These are phyloP conservation scores for Yarrowia sp. DNA, from an alignment of 805 yeast species.

Conservation along the genomic window DNA sequence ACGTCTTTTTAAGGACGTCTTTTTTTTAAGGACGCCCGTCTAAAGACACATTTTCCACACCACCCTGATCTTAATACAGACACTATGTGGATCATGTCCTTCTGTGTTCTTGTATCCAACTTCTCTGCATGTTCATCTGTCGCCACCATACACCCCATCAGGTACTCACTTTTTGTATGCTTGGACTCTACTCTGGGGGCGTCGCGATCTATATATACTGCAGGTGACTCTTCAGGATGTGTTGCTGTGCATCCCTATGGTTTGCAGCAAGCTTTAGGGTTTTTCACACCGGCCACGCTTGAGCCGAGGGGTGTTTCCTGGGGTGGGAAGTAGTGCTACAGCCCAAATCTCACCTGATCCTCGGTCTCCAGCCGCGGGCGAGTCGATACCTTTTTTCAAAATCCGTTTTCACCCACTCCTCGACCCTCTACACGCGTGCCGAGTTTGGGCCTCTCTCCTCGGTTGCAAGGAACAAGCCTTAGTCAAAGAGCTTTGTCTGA, in stretches of 20 bases:
- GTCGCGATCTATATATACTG: conserved; percentile 20
- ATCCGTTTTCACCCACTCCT: background rate
- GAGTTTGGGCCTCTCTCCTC: background rate
- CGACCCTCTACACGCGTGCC: background rate
- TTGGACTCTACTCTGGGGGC: background rate
- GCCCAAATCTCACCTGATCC: background rate
- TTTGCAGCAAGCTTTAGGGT: conserved; percentile 24
- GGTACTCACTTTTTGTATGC: conserved; percentile 16
- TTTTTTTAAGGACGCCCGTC: no score
- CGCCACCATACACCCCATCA: background rate
- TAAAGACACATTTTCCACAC: no score
- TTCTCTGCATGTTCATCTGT: background rate
- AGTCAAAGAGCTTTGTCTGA: background rate
- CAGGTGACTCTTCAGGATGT: conserved; percentile 14
- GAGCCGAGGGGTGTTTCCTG: conserved; percentile 3
- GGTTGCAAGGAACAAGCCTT: conserved; percentile 24
- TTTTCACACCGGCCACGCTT: conserved; percentile 13
- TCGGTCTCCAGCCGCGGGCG: background rate
- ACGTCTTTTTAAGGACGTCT: no score
- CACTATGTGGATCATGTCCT: background rate
- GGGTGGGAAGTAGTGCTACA: no score
- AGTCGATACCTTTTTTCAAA: background rate
- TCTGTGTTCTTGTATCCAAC: background rate
- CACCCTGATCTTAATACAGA: no score
- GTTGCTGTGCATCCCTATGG: conserved; percentile 21